These are phyloP conservation scores for Evansstolkia leycettana DNA, from an alignment of 495 filamentous ascomycete species.

Conservation along the genomic window DNA sequence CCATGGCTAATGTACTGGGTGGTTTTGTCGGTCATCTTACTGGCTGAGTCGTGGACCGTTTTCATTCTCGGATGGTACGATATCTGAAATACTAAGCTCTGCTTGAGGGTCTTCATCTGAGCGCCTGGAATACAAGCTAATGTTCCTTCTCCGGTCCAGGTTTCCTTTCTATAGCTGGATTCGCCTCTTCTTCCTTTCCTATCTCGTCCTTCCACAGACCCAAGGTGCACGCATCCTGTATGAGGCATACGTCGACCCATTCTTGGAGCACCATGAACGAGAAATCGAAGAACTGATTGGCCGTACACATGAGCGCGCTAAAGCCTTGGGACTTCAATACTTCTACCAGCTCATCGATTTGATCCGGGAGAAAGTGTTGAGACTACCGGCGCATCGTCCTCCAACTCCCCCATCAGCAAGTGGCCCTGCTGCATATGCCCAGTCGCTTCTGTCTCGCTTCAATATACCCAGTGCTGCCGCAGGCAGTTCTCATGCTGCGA, in stretches of 20 bases:
- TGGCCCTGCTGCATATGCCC: constrained; percentile 51
- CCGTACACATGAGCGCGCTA: constrained; percentile 65
- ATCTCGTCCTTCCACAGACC: constrained; percentile 93
- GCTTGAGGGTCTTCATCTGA: not conserved
- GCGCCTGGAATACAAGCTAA: not conserved
- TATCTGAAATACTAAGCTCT: no score
- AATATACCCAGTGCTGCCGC: constrained; percentile 50
- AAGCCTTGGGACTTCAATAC: constrained; percentile 66
- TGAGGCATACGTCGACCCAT: constrained; percentile 73
- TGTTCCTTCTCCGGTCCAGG: constrained; percentile 30
- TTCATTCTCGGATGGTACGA: constrained; percentile 72
- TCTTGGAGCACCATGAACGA: constrained; percentile 73
- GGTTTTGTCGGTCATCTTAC: constrained; percentile 65
- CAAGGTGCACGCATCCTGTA: constrained; percentile 84
- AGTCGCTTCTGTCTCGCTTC: constrained; percentile 73
- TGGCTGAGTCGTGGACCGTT: constrained; percentile 76
- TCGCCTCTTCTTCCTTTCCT: constrained; percentile 76
- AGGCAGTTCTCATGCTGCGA: constrained; percentile 33
- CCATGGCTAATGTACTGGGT: constrained; percentile 99
- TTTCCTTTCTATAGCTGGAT: constrained; percentile 92
- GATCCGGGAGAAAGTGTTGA: constrained; percentile 60
- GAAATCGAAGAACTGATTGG: constrained; percentile 88
- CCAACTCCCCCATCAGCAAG: constrained; percentile 36
- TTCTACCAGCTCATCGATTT: constrained; percentile 67
- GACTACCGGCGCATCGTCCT: constrained; percentile 45